These are phyloP conservation scores for Fraxinus anomala DNA, from an alignment of 257 asterid genomes.

Conservation along the genomic window DNA sequence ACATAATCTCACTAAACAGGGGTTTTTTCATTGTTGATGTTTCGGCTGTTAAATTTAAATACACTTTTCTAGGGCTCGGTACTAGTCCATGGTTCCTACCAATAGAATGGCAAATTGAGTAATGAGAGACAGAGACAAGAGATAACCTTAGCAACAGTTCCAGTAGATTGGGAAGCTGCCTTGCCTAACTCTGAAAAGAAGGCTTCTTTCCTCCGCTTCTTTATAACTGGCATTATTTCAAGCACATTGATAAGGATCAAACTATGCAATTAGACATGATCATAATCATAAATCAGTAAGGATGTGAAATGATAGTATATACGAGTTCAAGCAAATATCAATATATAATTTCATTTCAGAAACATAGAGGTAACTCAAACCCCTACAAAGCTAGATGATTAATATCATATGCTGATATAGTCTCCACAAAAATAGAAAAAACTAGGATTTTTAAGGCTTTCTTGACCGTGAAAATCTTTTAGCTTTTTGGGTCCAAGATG, in stretches of 20 bases:
- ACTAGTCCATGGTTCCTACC: neutral
- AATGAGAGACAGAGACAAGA: conserved; percentile 6
- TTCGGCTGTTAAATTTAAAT: neutral
- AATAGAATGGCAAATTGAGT: neutral
- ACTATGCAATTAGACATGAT: neutral
- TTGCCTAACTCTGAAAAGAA: conserved; percentile 85
- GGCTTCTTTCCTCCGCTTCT: conserved; percentile 78
- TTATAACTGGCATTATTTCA: conserved; percentile 52
- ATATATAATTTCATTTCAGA: neutral
- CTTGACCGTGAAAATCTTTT: neutral
- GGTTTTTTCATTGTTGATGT: neutral
- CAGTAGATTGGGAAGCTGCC: conserved; percentile 52
- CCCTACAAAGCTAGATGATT: neutral
- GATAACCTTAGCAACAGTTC: conserved; percentile 54
- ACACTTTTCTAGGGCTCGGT: neutral
- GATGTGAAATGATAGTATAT: neutral
- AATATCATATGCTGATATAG: neutral
- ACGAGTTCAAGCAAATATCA: neutral
- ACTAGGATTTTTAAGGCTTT: neutral
- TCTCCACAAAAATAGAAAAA: neutral
- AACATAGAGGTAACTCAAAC: neutral
- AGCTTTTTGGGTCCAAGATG: neutral
- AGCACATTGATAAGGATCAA: conserved; percentile 14
- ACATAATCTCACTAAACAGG: neutral
- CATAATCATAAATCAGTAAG: neutral